Base-by-base conservation (phyloP, 495 filamentous ascomycete genomes). In the Aspergillus affinis region DNA sequence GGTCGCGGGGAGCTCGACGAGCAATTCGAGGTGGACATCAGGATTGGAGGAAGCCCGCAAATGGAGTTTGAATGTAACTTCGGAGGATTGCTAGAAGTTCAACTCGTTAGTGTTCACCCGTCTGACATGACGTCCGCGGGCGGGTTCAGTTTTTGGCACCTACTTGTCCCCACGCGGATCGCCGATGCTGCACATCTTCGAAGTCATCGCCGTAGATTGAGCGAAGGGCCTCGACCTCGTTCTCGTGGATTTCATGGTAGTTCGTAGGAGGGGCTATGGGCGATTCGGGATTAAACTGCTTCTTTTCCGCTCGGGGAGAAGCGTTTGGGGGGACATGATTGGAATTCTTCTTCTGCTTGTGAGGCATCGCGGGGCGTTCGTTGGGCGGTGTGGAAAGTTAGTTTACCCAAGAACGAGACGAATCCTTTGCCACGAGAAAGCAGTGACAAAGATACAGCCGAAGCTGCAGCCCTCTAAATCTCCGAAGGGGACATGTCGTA, bases 171-270 rank as follows among this genome's bases (percentile, higher is more conserved):
- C 94, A 98, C 45, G 92, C 92, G 48, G 85, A 86, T 48, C 83
- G 83, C 67, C 87, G 85, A 27, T 83, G 76, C 61, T 86, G 83
- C 57, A 92, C 85, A 61, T 91, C 84, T 64, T 86, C 76, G 69
- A 89, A 98, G 68, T 98, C 94, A 51, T 97, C 92, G 67, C 88
- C 89, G 68, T 94, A 98, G 46, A 98, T 97, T 6, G 95, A 90
- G 56, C 88, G 81, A 51, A 98, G 78, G 13, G 86, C 94, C 73
- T 95, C 87, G 36, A 93, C 79, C 77, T 98, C 94, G 69, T 96
- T 87, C 58, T 88, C 77, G 76, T 98, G 94, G 20, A 88, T 85
- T 68, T 94, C 87, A 48, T 86, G 81, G 73, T 97, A 96, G 67
- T 94, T 84, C 17, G 88, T 87, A 30, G 70, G 71, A 41, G 67